Evolutionary conservation across 1,139 yeast genomes (phyloP), one percentile per base, ranked within the genome.

Genomic region (Zygosaccharomyces pseudobailii): DNA sequence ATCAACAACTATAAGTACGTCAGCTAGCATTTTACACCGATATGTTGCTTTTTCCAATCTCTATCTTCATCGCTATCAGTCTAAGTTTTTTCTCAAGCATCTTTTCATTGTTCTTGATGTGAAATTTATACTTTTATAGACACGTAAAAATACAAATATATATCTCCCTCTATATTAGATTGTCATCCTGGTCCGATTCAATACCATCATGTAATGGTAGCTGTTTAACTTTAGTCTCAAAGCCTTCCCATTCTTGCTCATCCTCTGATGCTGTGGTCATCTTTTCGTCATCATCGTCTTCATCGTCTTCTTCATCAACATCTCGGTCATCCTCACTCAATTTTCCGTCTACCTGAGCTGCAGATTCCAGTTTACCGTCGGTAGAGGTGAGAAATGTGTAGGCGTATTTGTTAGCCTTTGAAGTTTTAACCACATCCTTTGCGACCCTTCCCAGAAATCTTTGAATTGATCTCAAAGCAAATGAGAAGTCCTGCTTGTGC

Each of bases 391-490:
- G 49, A 68, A 77, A 76, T 38, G 66, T 65, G 58, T 73, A 74
- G 41, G 79, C 68, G 62, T 80, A 81, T 48, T 74, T 75, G 58
- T 83, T 85, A 39, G 73, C 73, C 52, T 73, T 78, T 3, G 83
- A 71, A 3, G 80, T 67, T 41, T 70, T 69, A 2, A 81, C 80
- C 23, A 88, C 75, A 48, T 87, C 95, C 64, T 87, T 86, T 21
- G 87, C 92, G 6, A 82, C 70, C 58, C 88, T 76, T 45, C 79
- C 82, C 52, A 90, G 72, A 57, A 85, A 89, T 61, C 95, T 75
- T 56, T 83, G 94, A 8, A 88, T 69, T 4, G 86, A 76, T 59
- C 94, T 79, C 58, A 89, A 67, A 0, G 87, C 75, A 47, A 83
- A 77, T 5, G 81, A 74, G 59, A 84, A 87, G 50, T 81, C 78